Evolutionary conservation across 768 basidiomycete species (phyloP).

Genomic region (Phanerodontia chrysosporium): DNA sequence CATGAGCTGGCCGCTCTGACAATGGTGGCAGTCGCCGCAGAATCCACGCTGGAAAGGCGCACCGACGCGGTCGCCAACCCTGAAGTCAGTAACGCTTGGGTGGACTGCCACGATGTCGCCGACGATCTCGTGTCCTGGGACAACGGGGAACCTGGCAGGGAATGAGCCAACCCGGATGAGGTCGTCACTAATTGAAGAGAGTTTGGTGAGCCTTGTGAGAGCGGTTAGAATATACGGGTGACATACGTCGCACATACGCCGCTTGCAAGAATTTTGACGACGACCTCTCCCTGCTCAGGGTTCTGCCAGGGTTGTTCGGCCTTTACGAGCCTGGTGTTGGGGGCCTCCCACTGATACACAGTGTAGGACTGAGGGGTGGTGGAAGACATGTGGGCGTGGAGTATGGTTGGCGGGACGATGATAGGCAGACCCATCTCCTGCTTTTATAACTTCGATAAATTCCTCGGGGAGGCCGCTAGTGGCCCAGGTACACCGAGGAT

Average conservation of each 20-base stretch:
- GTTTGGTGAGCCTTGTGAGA: too few relatives aligned
- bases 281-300: constrained; percentile 18
- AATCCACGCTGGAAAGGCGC: constrained; percentile 27
- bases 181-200: background rate
- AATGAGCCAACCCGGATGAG: constrained; percentile 5
- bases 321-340: constrained; percentile 14
- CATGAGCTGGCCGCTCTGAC: constrained; percentile 22
- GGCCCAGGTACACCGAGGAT: too few relatives aligned
- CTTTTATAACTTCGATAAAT: too few relatives aligned
- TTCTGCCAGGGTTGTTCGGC: constrained; percentile 17
- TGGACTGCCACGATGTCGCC: constrained; percentile 23
- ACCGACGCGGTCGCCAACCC: constrained; percentile 28
- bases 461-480: too few relatives aligned
- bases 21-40: constrained; percentile 22
- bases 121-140: constrained; percentile 27
- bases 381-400: background rate
- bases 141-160: constrained; percentile 12
- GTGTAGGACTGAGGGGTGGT: constrained; percentile 10
- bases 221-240: background rate
- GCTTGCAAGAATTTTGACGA: constrained; percentile 24
- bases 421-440: too few relatives aligned
- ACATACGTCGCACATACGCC: constrained; percentile 24
- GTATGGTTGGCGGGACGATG: too few relatives aligned
- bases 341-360: constrained; percentile 16
- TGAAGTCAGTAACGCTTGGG: constrained; percentile 18